Base-by-base conservation (phyloP, 257 asterid species). In the Handroanthus guayacan region DNA sequence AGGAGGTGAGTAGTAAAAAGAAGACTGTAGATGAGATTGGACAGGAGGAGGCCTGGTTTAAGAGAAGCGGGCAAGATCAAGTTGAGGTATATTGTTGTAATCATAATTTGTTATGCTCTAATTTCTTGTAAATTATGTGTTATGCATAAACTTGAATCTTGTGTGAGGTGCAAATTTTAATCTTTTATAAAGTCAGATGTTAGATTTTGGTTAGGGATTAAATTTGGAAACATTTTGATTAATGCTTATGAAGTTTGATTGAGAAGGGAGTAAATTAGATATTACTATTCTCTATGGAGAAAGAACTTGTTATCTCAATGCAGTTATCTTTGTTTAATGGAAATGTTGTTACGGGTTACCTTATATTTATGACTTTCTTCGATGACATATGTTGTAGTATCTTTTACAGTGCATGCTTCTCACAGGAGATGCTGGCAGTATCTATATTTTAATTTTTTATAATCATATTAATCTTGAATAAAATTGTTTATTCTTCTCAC, bases 21-120 rank as follows among this genome's bases (percentile, higher is more conserved):
- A 85, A 86, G 80, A 89, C 81, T 72, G 69, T 93, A 12, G 98
- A 93, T 78, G 95, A 93, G 72, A 91, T 93, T 80, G 98, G 98
- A 41, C 91, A 91, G 80, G 98, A 93, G 86, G 97, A 89, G 10
- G 98, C 95, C 4, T 93, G 98, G 97, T 93, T 93, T 82, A 91
- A 87, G 85, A 71, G 13, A 48, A 79, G 75, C 12, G 71, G 45
- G 20, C 55, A 39, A 14, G 84, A 82, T 66, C 69, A 85, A 82
- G 88, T 87, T 78, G 88, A 89, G 98, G 98, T 92, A 87, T 72
- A 75, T 44, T 48, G 6, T 47, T 56, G 10, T 36, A 13, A 44
- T 47, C 47, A 62, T 44, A 6, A 38, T 64, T 25, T 72, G 45
- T 34, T 51, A 31, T 71, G 69, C 58, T 36, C 43, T 60, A 37